Percentiles rank a stretch among this genome's conserved stretches.
Evolutionary conservation across 2,329 filamentous ascomycete species (phyloP).

Genomic region (Myriosclerotinia scirpicola): DNA sequence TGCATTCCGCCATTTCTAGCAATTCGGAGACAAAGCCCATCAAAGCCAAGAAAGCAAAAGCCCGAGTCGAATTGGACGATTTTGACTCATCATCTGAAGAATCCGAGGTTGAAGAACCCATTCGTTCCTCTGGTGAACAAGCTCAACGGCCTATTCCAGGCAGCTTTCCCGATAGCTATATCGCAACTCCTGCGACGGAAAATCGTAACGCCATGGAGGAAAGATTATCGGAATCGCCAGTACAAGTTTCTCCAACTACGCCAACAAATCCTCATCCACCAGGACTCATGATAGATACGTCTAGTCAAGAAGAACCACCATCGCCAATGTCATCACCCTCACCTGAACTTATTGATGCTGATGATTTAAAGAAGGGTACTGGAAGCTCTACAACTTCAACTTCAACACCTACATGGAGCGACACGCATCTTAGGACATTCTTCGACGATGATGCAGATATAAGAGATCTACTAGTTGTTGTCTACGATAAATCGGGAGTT

Average conservation of each 20-base stretch:
- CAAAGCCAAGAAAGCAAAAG: conserved; percentile 59
- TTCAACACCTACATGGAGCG: conserved; percentile 72
- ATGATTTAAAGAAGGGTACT: conserved; percentile 44
- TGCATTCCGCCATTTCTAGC: conserved; percentile 44
- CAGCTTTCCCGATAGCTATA: conserved; percentile 41
- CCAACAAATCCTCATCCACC: conserved; percentile 55
- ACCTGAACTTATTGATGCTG: conserved; percentile 56
- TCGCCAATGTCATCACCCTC: conserved; percentile 65
- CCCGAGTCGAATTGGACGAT: conserved; percentile 67
- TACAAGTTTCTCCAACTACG: conserved; percentile 61
- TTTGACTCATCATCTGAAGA: conserved; percentile 54
- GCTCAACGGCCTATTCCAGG: conserved; percentile 39
- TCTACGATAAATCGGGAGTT: conserved; percentile 88
- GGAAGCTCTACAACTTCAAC: conserved; percentile 56
- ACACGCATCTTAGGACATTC: conserved; percentile 80
- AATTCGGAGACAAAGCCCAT: conserved; percentile 52
- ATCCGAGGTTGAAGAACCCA: conserved; percentile 41
- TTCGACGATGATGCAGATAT: conserved; percentile 89
- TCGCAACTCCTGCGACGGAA: conserved; percentile 37
- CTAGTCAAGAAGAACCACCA: conserved; percentile 65
- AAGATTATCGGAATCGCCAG: conserved; percentile 66
- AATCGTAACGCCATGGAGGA: conserved; percentile 43
- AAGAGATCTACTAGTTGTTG: conserved; percentile 83
- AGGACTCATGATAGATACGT: conserved; percentile 67
- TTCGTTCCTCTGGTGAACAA: conserved; percentile 32